phyloP scores from a whole-genome alignment of 2,329 filamentous ascomycete species.

The Alternaria sp. region DNA sequence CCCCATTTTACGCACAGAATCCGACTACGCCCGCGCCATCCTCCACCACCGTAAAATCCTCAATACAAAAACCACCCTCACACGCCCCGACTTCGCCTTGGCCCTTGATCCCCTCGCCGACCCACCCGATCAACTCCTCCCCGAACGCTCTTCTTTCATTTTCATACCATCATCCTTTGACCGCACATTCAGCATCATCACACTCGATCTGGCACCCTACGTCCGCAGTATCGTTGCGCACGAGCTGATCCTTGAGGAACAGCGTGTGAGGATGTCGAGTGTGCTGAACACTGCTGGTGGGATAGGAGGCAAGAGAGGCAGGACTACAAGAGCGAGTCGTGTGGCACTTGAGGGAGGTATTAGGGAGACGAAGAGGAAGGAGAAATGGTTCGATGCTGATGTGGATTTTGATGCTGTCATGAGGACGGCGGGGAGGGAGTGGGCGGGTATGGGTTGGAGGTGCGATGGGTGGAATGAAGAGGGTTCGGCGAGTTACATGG shows the following conservation, averaged over 20 bases:
- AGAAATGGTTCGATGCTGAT: slow-evolving; percentile 73
- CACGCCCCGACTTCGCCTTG: slow-evolving; percentile 52
- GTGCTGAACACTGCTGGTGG: slow-evolving; percentile 67
- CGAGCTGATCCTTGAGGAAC: slow-evolving; percentile 74
- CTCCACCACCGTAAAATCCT: slow-evolving; percentile 38
- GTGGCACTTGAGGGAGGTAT: slow-evolving; percentile 80
- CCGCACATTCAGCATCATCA: slow-evolving; percentile 70
- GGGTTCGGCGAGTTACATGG: not conserved
- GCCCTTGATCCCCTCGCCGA: slow-evolving; percentile 63
- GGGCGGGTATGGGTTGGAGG: slow-evolving; percentile 48
- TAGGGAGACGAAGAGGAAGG: slow-evolving; percentile 70
- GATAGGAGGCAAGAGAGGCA: slow-evolving; percentile 62
- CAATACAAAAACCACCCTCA: slow-evolving; percentile 32
- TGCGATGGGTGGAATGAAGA: slow-evolving; percentile 7
- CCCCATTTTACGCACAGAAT: slow-evolving; percentile 16
- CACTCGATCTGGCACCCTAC: slow-evolving; percentile 84
- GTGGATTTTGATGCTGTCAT: slow-evolving; percentile 70
- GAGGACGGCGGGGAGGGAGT: slow-evolving; percentile 62
- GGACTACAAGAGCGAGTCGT: slow-evolving; percentile 77
- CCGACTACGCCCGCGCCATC: slow-evolving; percentile 35
- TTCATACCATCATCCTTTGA: slow-evolving; percentile 80
- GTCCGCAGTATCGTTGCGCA: slow-evolving; percentile 84
- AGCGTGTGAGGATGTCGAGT: slow-evolving; percentile 69
- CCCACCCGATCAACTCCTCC: slow-evolving; percentile 37
- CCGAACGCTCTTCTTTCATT: slow-evolving; percentile 47